Base-by-base conservation (phyloP, 2,329 filamentous ascomycete species). In the Colletotrichum filicis region DNA sequence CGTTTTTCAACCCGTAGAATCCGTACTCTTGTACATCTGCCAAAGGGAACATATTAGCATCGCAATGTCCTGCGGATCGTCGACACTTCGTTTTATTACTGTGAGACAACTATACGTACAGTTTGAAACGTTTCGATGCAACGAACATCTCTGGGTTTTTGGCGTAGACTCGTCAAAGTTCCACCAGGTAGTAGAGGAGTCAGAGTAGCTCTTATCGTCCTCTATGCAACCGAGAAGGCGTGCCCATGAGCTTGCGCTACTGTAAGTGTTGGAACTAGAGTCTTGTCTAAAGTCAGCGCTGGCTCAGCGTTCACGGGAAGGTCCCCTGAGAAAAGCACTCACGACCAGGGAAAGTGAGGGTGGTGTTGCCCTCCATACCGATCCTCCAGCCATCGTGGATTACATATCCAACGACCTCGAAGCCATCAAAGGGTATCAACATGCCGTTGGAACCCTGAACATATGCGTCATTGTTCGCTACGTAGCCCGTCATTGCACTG, bases 401-500 rank as follows among this genome's bases (percentile, higher is more conserved):
- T 11, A 79, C 52, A 26, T 78, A 79, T 16, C 68, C 71, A 24
- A 77, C 61, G 1, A 64, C 12, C 2, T 64, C 16, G 22, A 79
- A 77, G 0, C 76, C 69, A 1, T 35, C 59, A 53, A 74, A 75
- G 14, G 68, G 69, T 5, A 79, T 66, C 26, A 77, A 66, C 26
- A 66, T 77, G 5, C 63, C 65, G 19, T 76, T 59, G 2, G 56
- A 14, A 19, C 76, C 71, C 14, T 56, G 62, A 16, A 80, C 74
- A n/a, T 78, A 79, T 8, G 78, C 74, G 8, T 66, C 63, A 9
- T n/a, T 74, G 49, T 72, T 71, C 11, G 78, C 68, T 9, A 74
- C 70, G 57, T 81, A 81, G 22, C 79, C 79, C 0, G 78, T 78
- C 79, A 80, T 80, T 1, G 79, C 75, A 30, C 79, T 66, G 2